Conservation (phyloP, 2,329 filamentous ascomycete species). For the Phyllosticta citriasiana region DNA sequence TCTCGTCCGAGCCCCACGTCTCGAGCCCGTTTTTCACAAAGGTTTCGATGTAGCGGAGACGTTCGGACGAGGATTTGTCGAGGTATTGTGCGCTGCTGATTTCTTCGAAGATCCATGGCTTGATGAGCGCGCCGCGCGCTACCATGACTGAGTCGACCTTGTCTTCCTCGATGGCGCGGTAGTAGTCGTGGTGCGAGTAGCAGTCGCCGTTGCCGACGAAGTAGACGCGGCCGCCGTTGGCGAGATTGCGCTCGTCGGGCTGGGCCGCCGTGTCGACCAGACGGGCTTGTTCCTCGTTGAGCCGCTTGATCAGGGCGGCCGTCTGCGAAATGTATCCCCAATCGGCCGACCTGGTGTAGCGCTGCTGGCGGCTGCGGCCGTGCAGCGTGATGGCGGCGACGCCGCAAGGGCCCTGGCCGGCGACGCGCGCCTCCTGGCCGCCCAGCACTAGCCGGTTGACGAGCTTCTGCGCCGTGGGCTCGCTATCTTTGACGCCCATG, state of each 20-base stretch:
- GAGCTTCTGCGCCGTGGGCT: constrained; percentile 69
- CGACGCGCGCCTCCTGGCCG: constrained; percentile 57
- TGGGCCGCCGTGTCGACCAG: constrained; percentile 69
- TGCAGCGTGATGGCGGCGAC: constrained; percentile 94
- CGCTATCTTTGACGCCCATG: constrained; percentile 73
- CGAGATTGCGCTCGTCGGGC: constrained; percentile 62
- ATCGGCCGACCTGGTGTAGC: constrained; percentile 86
- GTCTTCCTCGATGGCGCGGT: constrained; percentile 62
- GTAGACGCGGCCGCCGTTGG: constrained; percentile 63
- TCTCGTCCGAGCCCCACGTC: constrained; percentile 91
- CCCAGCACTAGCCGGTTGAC: constrained; percentile 78
- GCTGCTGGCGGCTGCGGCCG: constrained; percentile 84
- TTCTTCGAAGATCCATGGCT: constrained; percentile 98
- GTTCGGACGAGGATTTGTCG: constrained; percentile 85
- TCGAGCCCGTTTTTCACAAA: constrained; percentile 87
- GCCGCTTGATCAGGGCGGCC: constrained; percentile 68
- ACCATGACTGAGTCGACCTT: constrained; percentile 94
- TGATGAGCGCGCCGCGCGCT: constrained; percentile 88
- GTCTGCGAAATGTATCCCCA: constrained; percentile 93
- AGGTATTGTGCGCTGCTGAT: constrained; percentile 86
- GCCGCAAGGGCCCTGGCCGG: constrained; percentile 62
- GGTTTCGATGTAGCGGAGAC: constrained; percentile 75
- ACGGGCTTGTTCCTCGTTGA: constrained; percentile 58
- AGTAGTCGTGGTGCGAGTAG: constrained; percentile 86
- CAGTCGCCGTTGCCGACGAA: constrained; percentile 97